Evolutionary conservation across 2,329 filamentous ascomycete species (phyloP).

Genomic region (Endoconidiophora polonica): DNA sequence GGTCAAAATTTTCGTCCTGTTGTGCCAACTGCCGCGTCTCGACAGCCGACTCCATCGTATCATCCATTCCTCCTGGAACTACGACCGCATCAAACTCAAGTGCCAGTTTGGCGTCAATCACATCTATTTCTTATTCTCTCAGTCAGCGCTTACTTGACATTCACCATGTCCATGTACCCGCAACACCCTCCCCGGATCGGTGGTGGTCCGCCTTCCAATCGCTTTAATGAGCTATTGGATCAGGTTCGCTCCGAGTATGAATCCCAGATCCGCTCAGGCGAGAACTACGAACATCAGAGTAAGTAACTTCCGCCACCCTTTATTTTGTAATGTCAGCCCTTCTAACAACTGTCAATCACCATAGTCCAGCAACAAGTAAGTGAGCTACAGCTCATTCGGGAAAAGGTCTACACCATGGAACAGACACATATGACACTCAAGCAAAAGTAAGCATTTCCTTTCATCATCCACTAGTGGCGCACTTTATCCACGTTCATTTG

Average conservation of each 20-base stretch:
- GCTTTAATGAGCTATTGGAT: conserved; percentile 82
- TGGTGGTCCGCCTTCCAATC: conserved; percentile 20
- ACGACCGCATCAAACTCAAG: too few relatives aligned
- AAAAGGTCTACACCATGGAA: conserved; percentile 87
- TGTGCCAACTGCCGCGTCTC: too few relatives aligned
- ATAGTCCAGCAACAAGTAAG: conserved; percentile 78
- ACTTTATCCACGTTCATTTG: background rate
- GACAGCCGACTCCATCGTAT: too few relatives aligned
- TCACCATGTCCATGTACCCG: conserved; percentile 14
- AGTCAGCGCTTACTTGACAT: background rate
- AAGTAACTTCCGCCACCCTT: conserved; percentile 28
- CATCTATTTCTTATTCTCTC: too few relatives aligned
- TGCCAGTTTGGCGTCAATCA: too few relatives aligned
- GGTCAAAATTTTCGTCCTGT: too few relatives aligned
- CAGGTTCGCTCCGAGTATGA: conserved; percentile 86
- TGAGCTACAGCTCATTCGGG: conserved; percentile 85
- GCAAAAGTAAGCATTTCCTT: conserved; percentile 46
- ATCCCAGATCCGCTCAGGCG: conserved; percentile 59
- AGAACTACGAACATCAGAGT: conserved; percentile 89
- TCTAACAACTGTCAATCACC: conserved; percentile 7
- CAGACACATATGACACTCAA: conserved; percentile 79
- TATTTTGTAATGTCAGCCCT: background rate
- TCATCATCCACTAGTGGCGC: background rate
- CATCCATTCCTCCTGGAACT: too few relatives aligned
- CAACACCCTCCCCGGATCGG: conserved; percentile 14